Evolutionary conservation across 768 basidiomycete genomes (phyloP).

Genomic region (Gymnopilus dilepis): DNA sequence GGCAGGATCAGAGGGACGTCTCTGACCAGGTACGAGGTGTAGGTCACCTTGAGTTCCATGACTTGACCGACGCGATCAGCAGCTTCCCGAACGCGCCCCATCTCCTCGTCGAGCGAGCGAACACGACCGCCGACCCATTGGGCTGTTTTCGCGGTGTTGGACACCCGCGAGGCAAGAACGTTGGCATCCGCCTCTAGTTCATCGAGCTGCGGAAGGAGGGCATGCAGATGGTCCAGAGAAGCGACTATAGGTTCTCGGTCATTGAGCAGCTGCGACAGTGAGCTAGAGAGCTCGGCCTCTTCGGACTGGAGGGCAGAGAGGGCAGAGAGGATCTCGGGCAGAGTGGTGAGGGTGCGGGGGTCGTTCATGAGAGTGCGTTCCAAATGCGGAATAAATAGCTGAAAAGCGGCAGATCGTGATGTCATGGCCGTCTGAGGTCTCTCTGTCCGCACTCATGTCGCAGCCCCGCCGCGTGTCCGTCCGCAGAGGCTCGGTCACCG

Average conservation of each 20-base stretch:
- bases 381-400: not conserved
- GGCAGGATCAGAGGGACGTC: conserved; percentile 1
- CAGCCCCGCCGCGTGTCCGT: conserved; percentile 43
- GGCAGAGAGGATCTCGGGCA: conserved; percentile 75
- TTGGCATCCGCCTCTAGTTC: conserved; percentile 62
- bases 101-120: conserved; percentile 88
- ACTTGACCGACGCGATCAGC: conserved; percentile 92
- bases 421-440: not conserved
- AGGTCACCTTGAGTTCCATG: conserved; percentile 87
- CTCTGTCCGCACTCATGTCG: not conserved
- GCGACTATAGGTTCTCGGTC: conserved; percentile 66
- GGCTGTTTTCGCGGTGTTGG: conserved; percentile 76
- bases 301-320: conserved; percentile 77
- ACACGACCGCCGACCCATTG: conserved; percentile 94
- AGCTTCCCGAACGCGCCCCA: conserved; percentile 87
- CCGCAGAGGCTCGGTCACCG: conserved; percentile 71
- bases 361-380: conserved; percentile 26
- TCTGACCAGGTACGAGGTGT: conserved; percentile 1
- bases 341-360: conserved; percentile 56
- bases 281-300: conserved; percentile 76
- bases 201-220: conserved; percentile 66
- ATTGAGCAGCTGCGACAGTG: conserved; percentile 73
- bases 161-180: conserved; percentile 61
- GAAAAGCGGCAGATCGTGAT: not conserved
- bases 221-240: conserved; percentile 65